Percentiles rank a stretch among this genome's conserved stretches.
phyloP scores from a whole-genome alignment of 2,329 filamentous ascomycete species.

The Venturia oleaginea region DNA sequence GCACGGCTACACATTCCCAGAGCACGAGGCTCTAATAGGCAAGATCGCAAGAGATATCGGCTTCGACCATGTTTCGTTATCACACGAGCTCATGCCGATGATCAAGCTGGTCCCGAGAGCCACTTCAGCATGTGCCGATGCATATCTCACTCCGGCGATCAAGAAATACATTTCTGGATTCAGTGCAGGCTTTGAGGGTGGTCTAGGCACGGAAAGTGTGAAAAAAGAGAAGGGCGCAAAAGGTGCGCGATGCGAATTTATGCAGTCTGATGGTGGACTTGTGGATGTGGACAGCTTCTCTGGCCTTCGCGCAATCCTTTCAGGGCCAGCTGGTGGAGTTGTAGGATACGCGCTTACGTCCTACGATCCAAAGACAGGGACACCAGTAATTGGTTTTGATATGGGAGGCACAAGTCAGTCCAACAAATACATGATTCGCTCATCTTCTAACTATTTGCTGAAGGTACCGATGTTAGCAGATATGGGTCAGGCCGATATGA shows the following conservation, averaged over 20 bases:
- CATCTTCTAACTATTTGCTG: background rate
- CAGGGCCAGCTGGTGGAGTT: constrained; percentile 85
- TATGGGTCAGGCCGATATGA: constrained; percentile 82
- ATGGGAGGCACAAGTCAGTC: constrained; percentile 74
- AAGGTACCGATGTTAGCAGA: constrained; percentile 69
- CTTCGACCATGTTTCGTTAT: constrained; percentile 72
- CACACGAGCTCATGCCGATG: constrained; percentile 78
- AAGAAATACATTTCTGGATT: constrained; percentile 72
- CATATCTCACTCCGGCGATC: constrained; percentile 71
- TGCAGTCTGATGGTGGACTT: constrained; percentile 74
- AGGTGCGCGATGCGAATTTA: constrained; percentile 83
- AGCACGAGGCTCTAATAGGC: constrained; percentile 73
- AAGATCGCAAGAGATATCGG: constrained; percentile 70
- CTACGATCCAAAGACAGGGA: constrained; percentile 73
- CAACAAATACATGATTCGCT: background rate
- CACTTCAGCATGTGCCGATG: constrained; percentile 70
- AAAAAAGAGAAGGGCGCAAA: constrained; percentile 54
- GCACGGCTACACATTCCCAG: constrained; percentile 85
- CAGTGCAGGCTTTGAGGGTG: constrained; percentile 69
- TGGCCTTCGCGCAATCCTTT: constrained; percentile 75
- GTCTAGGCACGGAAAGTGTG: constrained; percentile 67
- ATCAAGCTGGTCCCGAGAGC: constrained; percentile 71
- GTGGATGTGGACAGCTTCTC: constrained; percentile 73
- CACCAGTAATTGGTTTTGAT: constrained; percentile 86
- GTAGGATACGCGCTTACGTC: constrained; percentile 89